Percentiles rank a stretch among this genome's conserved stretches.
Evolutionary conservation across 495 filamentous ascomycete species (phyloP).

Genomic region (Xylaria scruposa): DNA sequence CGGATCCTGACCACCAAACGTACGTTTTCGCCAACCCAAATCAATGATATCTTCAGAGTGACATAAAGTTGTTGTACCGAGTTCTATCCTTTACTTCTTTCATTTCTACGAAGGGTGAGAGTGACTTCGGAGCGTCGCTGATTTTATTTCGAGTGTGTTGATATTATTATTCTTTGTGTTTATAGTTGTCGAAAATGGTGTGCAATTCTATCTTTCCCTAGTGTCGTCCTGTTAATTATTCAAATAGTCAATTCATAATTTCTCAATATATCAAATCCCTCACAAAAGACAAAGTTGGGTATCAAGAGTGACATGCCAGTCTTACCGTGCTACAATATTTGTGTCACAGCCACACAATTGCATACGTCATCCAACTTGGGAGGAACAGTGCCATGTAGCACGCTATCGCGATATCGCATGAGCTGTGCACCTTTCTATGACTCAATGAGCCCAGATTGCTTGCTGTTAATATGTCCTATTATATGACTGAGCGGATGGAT

Average conservation of each 20-base stretch:
- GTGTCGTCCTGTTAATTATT: neutral
- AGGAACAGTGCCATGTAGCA: neutral
- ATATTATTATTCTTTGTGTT: neutral
- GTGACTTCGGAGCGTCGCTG: neutral
- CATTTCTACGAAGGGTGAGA: neutral
- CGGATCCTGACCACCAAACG: conserved; percentile 31
- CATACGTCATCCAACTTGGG: neutral
- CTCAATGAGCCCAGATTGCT: neutral
- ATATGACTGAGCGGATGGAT: neutral
- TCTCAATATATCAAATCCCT: neutral
- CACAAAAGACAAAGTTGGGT: neutral
- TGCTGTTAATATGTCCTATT: neutral
- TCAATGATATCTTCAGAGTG: neutral
- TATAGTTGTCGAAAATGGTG: neutral
- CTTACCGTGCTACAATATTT: neutral
- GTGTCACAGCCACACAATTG: neutral
- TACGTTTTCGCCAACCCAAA: conserved; percentile 24
- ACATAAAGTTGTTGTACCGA: neutral
- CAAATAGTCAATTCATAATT: neutral
- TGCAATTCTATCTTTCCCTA: neutral
- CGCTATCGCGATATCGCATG: neutral
- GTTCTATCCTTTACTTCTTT: neutral
- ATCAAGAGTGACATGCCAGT: neutral
- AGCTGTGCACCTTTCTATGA: neutral
- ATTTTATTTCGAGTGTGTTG: neutral